Evolutionary conservation across 805 yeast genomes (phyloP).

Genomic region (Metschnikowia peoriensis): DNA sequence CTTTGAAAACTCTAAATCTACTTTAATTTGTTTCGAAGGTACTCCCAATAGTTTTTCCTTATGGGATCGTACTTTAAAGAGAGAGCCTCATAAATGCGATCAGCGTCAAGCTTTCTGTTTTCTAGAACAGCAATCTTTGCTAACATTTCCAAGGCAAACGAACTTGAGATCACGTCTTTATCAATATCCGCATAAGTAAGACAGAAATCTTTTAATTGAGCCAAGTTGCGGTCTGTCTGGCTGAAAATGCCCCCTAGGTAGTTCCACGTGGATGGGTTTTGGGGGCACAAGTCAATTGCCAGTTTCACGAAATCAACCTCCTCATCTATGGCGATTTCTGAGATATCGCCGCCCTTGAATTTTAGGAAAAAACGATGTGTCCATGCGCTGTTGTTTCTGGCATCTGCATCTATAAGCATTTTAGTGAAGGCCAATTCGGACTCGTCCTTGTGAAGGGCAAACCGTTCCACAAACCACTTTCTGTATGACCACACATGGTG

Average conservation of each 20-base stretch:
- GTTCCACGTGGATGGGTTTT: constrained; percentile 84
- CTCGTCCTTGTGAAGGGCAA: constrained; percentile 42
- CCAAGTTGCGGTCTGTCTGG: constrained; percentile 24
- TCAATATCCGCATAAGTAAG: constrained; percentile 34
- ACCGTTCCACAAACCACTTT: constrained; percentile 72
- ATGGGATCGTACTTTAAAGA: constrained; percentile 58
- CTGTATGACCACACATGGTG: constrained; percentile 96
- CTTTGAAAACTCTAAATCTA: background rate
- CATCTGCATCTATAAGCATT: constrained; percentile 53
- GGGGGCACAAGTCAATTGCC: constrained; percentile 62
- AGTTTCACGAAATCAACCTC: constrained; percentile 56
- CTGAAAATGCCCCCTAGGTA: constrained; percentile 62
- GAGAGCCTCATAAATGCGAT: constrained; percentile 49
- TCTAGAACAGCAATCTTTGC: constrained; percentile 46
- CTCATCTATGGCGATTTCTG: constrained; percentile 21
- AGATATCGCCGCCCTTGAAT: constrained; percentile 22
- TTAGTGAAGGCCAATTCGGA: constrained; percentile 55
- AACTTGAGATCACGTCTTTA: constrained; percentile 14
- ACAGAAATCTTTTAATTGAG: constrained; percentile 47
- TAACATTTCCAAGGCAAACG: constrained; percentile 25
- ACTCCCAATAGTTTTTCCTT: constrained; percentile 61
- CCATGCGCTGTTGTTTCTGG: constrained; percentile 94
- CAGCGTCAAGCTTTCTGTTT: constrained; percentile 32
- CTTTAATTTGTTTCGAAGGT: constrained; percentile 27
- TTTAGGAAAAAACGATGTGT: constrained; percentile 69